Percentiles rank a stretch among this genome's conserved stretches.
These are phyloP conservation scores for Avena atlantica DNA, from an alignment of 176 grass and related monocot genomes.

Conservation along the genomic window DNA sequence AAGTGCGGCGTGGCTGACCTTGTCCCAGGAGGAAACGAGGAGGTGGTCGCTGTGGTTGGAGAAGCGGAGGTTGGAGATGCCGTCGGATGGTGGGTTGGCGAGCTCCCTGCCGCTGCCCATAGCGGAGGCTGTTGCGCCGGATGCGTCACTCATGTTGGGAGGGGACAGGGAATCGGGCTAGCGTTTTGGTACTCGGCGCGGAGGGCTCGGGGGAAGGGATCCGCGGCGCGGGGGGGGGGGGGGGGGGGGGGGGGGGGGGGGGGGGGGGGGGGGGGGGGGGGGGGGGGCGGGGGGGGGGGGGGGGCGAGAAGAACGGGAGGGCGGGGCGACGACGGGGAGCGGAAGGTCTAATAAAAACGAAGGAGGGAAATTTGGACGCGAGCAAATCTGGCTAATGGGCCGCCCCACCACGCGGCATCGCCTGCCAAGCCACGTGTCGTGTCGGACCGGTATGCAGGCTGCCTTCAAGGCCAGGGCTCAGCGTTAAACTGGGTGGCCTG, in stretches of 20 bases:
- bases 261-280: not conserved
- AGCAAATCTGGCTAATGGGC: too few species aligned
- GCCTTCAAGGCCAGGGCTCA: too few species aligned
- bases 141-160: conserved; percentile 41
- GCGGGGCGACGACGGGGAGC: not conserved
- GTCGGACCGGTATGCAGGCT: too few species aligned
- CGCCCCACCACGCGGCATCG: too few species aligned
- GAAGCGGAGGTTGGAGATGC: conserved; percentile 94
- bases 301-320: conserved; percentile 4
- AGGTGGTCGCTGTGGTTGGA: conserved; percentile 99
- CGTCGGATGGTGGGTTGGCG: conserved; percentile 69
- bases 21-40: conserved; percentile 98
- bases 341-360: too few species aligned
- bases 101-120: conserved; percentile 75
- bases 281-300: not conserved
- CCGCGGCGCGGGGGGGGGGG: conserved; percentile 17
- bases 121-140: conserved; percentile 17
- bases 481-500: too few species aligned
- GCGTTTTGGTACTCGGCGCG: not conserved
- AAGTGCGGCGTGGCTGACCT: conserved; percentile 42
- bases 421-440: too few species aligned
- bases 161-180: not conserved
- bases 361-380: too few species aligned
- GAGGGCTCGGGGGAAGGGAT: not conserved
- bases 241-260: not conserved